Base-by-base conservation (phyloP, 2,329 filamentous ascomycete genomes). In the Ceratocystis huliohia region DNA sequence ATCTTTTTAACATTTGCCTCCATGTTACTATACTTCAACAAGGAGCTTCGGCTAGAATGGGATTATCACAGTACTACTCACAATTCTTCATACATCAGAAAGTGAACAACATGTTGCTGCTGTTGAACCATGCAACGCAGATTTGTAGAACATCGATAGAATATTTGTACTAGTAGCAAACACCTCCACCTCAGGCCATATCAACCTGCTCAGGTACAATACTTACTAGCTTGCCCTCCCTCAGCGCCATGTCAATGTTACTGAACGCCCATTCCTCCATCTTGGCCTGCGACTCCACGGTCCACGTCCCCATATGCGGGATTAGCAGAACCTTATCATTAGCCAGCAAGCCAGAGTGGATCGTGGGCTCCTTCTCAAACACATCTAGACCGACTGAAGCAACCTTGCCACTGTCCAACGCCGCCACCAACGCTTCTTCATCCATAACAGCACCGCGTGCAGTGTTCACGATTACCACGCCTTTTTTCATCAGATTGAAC, bases 281-380 rank as follows among this genome's bases (percentile, higher is more conserved):
- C 74, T 83, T 82, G 56, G 75, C 78, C 73, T 81, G 78, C 5
- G 82, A 84, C 76, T 84, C 89, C 33, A 85, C 77, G 0, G 88
- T 93, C 81, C 83, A 91, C 0, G 91, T 95, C 0, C 90, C 90
- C 88, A 95, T 89, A 74, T 95, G 91, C 64, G 91, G 91, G 45
- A 95, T 77, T 33, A 96, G 79, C 71, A 93, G 79, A 25, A 89
- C 88, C 70, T 84, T 82, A 1, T 84, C 83, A 72, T 93, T 92
- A 17, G 78, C 76, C 15, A 92, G 70, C 53, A 95, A 78, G 0
- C 87, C 88, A 0, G 85, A 85, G 72, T 94, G 88, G 33, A 95
- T 78, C 67, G 83, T 79, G 0, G 91, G 91, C 75, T 95, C 90
- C 46, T 91, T 80, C 73, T 95, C 90, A 72, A 86, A 95, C 63